A percentile compares a stretch with the other conserved stretches of the same genome.
These are phyloP conservation scores for Cardiospermum halicacabum DNA, from an alignment of 345 rosid genomes.

Conservation along the genomic window DNA sequence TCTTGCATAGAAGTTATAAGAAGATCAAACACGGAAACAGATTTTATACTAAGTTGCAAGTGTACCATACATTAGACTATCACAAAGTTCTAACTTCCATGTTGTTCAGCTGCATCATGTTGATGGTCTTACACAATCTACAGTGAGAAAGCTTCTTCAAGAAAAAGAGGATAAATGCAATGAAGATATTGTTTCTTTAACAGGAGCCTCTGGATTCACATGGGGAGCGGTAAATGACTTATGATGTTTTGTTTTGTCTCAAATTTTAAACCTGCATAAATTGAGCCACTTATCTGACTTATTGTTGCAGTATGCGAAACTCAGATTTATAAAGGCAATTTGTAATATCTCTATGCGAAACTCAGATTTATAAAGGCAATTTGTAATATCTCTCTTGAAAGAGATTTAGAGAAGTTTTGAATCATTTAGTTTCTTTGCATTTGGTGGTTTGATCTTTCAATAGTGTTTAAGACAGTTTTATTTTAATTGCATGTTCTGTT, in stretches of 20 bases:
- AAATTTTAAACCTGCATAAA: background rate
- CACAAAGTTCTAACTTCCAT: conserved; percentile 15
- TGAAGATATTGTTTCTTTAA: conserved; percentile 44
- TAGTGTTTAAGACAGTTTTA: too few relatives aligned
- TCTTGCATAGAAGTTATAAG: too few relatives aligned
- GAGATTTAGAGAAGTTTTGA: background rate
- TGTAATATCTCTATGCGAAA: too few relatives aligned
- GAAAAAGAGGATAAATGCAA: conserved; percentile 39
- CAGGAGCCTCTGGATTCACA: conserved; percentile 59
- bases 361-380: too few relatives aligned
- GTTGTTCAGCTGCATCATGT: conserved; percentile 71
- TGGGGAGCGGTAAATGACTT: conserved; percentile 72
- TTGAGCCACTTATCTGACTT: background rate
- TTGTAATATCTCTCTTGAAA: background rate
- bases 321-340: too few relatives aligned
- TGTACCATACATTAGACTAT: conserved; percentile 1
- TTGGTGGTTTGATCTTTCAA: too few relatives aligned
- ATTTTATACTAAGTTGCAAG: too few relatives aligned
- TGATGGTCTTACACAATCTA: conserved; percentile 68
- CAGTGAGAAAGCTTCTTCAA: conserved; percentile 50
- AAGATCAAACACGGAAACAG: too few relatives aligned
- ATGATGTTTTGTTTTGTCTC: conserved; percentile 8
- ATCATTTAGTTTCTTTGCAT: background rate
- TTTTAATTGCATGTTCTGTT: too few relatives aligned
- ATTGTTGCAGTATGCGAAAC: background rate